Evolutionary conservation across 495 filamentous ascomycete genomes (phyloP).

Genomic region (Aspergillus carlsbadensis): DNA sequence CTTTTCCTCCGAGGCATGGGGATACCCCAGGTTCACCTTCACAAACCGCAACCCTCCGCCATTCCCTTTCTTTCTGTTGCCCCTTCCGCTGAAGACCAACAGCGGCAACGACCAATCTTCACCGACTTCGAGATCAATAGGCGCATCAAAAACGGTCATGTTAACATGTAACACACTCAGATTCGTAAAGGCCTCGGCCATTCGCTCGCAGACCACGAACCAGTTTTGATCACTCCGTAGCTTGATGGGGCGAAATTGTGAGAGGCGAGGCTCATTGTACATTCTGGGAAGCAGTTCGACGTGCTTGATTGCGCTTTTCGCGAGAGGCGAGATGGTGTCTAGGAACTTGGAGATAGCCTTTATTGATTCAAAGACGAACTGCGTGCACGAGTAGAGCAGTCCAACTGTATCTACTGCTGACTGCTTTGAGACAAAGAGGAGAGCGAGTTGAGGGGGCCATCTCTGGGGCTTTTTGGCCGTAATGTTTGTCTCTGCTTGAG

Average conservation of each 20-base stretch:
- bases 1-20: neutral
- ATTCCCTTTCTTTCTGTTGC: neutral
- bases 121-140: slow-evolving; percentile 17
- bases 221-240: slow-evolving; percentile 22
- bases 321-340: neutral
- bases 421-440: slow-evolving; percentile 16
- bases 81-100: slow-evolving; percentile 8
- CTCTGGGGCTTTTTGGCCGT: neutral
- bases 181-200: slow-evolving; percentile 3
- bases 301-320: slow-evolving; percentile 19
- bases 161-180: slow-evolving; percentile 22
- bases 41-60: slow-evolving; percentile 13
- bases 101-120: slow-evolving; percentile 25
- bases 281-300: slow-evolving; percentile 27
- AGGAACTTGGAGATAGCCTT: slow-evolving; percentile 19
- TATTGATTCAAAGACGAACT: slow-evolving; percentile 23
- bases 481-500: neutral
- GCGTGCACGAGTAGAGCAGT: slow-evolving; percentile 23
- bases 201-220: slow-evolving; percentile 17
- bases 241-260: slow-evolving; percentile 15
- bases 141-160: slow-evolving; percentile 20
- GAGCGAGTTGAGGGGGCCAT: neutral
- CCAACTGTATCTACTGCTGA: slow-evolving; percentile 20
- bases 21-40: slow-evolving; percentile 2
- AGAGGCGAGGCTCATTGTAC: slow-evolving; percentile 25